Conservation (phyloP, 352 stramenopile species). For the Globisporangium cystogenes region DNA sequence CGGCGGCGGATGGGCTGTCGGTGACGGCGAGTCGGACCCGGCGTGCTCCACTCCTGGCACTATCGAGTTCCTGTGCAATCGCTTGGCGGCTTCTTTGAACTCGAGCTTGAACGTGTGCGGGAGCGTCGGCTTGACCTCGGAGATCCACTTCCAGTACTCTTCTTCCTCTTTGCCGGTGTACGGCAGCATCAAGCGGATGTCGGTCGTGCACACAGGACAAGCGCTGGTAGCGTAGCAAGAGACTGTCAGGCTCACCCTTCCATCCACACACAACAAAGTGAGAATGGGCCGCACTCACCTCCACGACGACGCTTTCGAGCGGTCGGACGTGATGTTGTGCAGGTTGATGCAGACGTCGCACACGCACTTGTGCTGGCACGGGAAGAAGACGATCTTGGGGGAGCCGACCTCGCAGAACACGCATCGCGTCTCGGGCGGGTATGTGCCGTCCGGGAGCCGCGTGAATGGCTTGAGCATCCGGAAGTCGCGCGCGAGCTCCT, state of each 20-base stretch:
- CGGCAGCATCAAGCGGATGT: constrained; percentile 58
- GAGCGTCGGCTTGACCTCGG: constrained; percentile 39
- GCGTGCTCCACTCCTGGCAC: background rate
- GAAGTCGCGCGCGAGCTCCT: constrained; percentile 43
- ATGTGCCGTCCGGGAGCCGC: constrained; percentile 34
- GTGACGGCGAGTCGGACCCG: background rate
- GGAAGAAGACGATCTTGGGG: constrained; percentile 46
- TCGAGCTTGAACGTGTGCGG: constrained; percentile 34
- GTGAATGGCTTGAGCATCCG: constrained; percentile 47
- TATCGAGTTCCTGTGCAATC: constrained; percentile 10
- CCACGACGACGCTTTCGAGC: constrained; percentile 18
- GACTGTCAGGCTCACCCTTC: background rate
- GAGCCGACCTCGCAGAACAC: constrained; percentile 31
- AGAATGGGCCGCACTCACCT: constrained; percentile 16
- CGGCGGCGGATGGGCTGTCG: background rate
- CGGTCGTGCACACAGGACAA: constrained; percentile 55
- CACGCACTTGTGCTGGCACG: constrained; percentile 62
- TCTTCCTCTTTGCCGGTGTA: constrained; percentile 48
- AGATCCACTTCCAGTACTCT: constrained; percentile 57
- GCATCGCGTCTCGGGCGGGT: constrained; percentile 28
- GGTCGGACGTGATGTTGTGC: constrained; percentile 32
- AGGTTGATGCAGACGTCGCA: constrained; percentile 45
- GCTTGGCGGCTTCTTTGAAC: constrained; percentile 34
- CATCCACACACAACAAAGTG: background rate
- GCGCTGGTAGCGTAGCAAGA: constrained; percentile 19